These are phyloP conservation scores for Colletotrichum sp. DNA, from an alignment of 2,329 filamentous ascomycete genomes.

Conservation along the genomic window DNA sequence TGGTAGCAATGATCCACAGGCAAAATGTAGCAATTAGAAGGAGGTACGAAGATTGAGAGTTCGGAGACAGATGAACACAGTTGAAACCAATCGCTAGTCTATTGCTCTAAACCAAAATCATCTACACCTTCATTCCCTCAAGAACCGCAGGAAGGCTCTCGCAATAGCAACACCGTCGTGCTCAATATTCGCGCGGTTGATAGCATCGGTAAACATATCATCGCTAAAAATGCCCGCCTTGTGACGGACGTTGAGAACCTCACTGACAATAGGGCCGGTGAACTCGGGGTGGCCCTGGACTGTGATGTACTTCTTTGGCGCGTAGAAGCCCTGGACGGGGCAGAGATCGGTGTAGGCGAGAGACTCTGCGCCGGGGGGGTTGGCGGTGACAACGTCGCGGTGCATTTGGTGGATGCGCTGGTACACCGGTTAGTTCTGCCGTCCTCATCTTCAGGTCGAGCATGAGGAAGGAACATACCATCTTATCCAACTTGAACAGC, in stretches of 20 bases:
- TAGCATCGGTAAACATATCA: constrained; percentile 70
- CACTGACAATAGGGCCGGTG: constrained; percentile 70
- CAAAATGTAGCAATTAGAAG: no score
- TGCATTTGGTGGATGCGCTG: constrained; percentile 87
- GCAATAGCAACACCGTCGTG: constrained; percentile 85
- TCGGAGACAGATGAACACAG: no score
- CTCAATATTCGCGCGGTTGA: constrained; percentile 66
- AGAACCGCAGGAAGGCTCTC: constrained; percentile 76
- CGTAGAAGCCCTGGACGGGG: constrained; percentile 81
- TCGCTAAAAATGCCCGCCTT: constrained; percentile 72
- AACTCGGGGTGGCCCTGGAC: constrained; percentile 92
- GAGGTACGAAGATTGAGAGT: no score
- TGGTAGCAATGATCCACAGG: no score
- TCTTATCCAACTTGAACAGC: constrained; percentile 70
- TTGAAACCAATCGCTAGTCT: neutral
- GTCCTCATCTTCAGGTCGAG: neutral
- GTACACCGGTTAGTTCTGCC: neutral
- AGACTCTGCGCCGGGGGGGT: constrained; percentile 64
- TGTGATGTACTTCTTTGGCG: constrained; percentile 69
- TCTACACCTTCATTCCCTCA: constrained; percentile 58
- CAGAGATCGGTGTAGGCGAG: constrained; percentile 72
- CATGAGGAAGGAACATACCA: constrained; percentile 40
- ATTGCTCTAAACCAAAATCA: constrained; percentile 1
- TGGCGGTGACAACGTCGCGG: constrained; percentile 72
- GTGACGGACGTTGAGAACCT: constrained; percentile 70